Conservation (phyloP, 345 rosid species). For the Camelina sativa region DNA sequence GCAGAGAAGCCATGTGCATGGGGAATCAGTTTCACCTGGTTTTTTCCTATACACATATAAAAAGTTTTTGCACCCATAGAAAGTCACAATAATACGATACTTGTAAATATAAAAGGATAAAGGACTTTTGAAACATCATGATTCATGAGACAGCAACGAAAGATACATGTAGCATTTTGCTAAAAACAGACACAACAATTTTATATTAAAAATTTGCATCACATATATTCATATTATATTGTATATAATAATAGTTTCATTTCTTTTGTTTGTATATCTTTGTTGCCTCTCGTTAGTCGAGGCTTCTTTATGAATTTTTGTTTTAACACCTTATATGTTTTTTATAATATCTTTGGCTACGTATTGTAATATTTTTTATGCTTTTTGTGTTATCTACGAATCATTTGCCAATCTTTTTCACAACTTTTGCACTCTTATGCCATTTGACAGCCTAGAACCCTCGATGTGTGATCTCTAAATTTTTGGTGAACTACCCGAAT, state of each 20-base stretch:
- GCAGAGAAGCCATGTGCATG: slow-evolving; percentile 45
- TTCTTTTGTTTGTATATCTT: slow-evolving; percentile 22
- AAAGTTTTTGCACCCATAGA: slow-evolving; percentile 10
- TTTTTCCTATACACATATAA: slow-evolving; percentile 23
- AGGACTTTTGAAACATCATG: slow-evolving; percentile 7
- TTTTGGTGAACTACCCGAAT: slow-evolving; percentile 36
- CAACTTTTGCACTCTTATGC: slow-evolving; percentile 35
- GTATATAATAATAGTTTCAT: slow-evolving; percentile 6
- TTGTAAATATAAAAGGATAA: slow-evolving; percentile 1
- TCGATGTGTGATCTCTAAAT: slow-evolving; percentile 31
- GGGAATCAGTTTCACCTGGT: slow-evolving; percentile 43
- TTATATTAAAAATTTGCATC: neutral
- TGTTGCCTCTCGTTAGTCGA: slow-evolving; percentile 12
- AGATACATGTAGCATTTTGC: slow-evolving; percentile 42
- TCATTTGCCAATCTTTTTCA: slow-evolving; percentile 34
- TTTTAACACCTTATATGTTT: slow-evolving; percentile 14
- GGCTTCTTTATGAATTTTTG: neutral
- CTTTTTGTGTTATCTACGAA: slow-evolving; percentile 30
- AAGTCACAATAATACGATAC: slow-evolving; percentile 19
- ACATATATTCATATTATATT: slow-evolving; percentile 4
- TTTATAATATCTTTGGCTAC: neutral
- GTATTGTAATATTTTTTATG: slow-evolving; percentile 6
- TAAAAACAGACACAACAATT: slow-evolving; percentile 26
- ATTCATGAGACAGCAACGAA: slow-evolving; percentile 45
- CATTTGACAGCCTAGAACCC: slow-evolving; percentile 38